phyloP scores from a whole-genome alignment of 805 yeast genomes.

The Kluyveromyces aestuarii region DNA sequence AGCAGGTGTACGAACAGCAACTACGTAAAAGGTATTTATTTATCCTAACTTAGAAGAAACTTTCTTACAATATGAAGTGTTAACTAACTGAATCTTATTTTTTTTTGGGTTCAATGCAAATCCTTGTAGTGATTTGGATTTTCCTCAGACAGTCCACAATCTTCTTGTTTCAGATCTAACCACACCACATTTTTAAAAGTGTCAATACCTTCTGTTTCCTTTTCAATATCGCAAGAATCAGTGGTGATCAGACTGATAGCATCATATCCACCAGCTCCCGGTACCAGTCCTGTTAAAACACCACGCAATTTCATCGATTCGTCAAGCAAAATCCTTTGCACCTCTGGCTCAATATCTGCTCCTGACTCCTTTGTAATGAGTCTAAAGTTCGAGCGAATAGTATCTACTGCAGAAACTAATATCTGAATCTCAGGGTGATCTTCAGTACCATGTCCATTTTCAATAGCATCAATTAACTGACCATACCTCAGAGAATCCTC shows the following conservation, averaged over 20 bases:
- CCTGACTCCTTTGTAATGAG: constrained; percentile 54
- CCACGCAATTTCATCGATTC: constrained; percentile 51
- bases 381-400: constrained; percentile 51
- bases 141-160: constrained; percentile 47
- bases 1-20: constrained; percentile 23
- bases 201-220: constrained; percentile 18
- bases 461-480: constrained; percentile 13
- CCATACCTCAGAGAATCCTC: constrained; percentile 31
- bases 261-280: constrained; percentile 98
- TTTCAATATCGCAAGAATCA: constrained; percentile 31
- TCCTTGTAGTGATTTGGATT: constrained; percentile 22
- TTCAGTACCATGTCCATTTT: constrained; percentile 6
- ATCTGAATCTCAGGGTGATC: constrained; percentile 22
- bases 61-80: no score
- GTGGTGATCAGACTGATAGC: constrained; percentile 72
- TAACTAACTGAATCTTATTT: not conserved
- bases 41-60: not conserved
- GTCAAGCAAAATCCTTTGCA: constrained; percentile 65
- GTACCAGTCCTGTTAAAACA: constrained; percentile 91
- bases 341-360: constrained; percentile 81
- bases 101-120: constrained; percentile 3
- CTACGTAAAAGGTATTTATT: not conserved
- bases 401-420: constrained; percentile 30
- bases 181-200: constrained; percentile 46
- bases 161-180: constrained; percentile 59